Conservation (phyloP, 164 flowering plant species). For the Kingdonia uniflora region DNA sequence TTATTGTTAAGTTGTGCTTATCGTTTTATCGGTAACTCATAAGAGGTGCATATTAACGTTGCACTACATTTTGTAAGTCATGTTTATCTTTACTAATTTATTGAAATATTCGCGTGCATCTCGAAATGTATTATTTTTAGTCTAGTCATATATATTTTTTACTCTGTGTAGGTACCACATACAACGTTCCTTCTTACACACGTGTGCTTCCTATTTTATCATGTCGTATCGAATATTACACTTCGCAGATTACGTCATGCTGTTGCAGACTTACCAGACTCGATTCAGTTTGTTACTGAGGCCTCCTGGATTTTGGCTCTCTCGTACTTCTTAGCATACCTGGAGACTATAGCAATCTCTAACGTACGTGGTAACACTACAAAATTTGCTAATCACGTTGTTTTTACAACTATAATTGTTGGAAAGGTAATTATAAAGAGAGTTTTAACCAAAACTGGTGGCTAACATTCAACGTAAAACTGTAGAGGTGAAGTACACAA, state of each 20-base stretch:
- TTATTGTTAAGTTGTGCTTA: too few relatives aligned
- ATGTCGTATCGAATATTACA: constrained; percentile 75
- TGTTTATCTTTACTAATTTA: too few relatives aligned
- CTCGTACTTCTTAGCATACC: constrained; percentile 78
- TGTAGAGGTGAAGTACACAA: too few relatives aligned
- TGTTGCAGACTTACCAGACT: constrained; percentile 52
- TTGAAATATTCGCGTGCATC: too few relatives aligned
- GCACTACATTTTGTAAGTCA: too few relatives aligned
- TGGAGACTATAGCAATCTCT: constrained; percentile 88
- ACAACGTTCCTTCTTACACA: constrained; percentile 92
- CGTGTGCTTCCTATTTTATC: constrained; percentile 93
- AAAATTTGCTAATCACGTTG: background rate
- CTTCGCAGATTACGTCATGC: constrained; percentile 76
- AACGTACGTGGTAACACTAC: constrained; percentile 43
- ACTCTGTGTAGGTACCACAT: constrained; percentile 77
- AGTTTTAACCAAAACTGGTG: too few relatives aligned
- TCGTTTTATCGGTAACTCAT: too few relatives aligned
- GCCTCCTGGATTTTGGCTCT: constrained; percentile 82
- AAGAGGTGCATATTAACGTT: too few relatives aligned
- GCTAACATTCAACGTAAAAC: too few relatives aligned
- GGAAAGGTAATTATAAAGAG: too few relatives aligned
- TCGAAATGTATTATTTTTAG: too few relatives aligned
- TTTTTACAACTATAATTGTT: too few relatives aligned
- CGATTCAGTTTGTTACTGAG: constrained; percentile 48
- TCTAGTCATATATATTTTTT: constrained; percentile 8